Evolutionary conservation across 805 yeast genomes (phyloP).

Genomic region (Candida montana): DNA sequence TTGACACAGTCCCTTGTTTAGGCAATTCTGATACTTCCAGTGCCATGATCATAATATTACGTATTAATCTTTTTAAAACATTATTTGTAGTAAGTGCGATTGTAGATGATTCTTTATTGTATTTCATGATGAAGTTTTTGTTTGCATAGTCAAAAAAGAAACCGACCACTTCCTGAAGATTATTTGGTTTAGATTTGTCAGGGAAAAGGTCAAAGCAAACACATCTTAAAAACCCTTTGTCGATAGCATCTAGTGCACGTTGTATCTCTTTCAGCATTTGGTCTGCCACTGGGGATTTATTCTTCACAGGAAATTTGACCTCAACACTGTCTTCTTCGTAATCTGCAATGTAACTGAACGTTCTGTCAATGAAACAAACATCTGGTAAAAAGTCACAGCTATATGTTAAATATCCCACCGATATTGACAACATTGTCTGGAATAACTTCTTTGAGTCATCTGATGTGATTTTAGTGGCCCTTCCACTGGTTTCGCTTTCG

Average conservation of each 20-base stretch:
- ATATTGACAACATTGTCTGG: slow-evolving; percentile 43
- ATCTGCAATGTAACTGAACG: slow-evolving; percentile 44
- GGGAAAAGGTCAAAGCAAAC: slow-evolving; percentile 41
- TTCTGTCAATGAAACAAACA: slow-evolving; percentile 55
- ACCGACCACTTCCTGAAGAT: slow-evolving; percentile 44
- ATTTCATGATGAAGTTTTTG: slow-evolving; percentile 23
- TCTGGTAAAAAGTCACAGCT: no score
- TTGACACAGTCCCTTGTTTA: no score
- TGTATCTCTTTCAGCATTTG: slow-evolving; percentile 45
- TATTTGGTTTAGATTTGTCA: slow-evolving; percentile 37
- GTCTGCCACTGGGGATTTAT: slow-evolving; percentile 43
- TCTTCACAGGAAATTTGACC: slow-evolving; percentile 43
- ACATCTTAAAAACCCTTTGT: slow-evolving; percentile 36
- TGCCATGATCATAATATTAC: no score
- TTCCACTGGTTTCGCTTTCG: background rate
- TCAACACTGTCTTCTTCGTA: slow-evolving; percentile 39
- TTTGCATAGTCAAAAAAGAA: slow-evolving; percentile 42
- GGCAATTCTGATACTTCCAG: no score
- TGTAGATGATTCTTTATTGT: no score
- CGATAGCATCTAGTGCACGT: slow-evolving; percentile 43
- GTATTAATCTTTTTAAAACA: no score
- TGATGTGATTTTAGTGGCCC: slow-evolving; percentile 22
- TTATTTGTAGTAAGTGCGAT: no score
- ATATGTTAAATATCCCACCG: slow-evolving; percentile 54
- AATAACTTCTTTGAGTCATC: slow-evolving; percentile 42